These are phyloP conservation scores for Globisporangium echinulatum DNA, from an alignment of 352 stramenopile genomes.

Conservation along the genomic window DNA sequence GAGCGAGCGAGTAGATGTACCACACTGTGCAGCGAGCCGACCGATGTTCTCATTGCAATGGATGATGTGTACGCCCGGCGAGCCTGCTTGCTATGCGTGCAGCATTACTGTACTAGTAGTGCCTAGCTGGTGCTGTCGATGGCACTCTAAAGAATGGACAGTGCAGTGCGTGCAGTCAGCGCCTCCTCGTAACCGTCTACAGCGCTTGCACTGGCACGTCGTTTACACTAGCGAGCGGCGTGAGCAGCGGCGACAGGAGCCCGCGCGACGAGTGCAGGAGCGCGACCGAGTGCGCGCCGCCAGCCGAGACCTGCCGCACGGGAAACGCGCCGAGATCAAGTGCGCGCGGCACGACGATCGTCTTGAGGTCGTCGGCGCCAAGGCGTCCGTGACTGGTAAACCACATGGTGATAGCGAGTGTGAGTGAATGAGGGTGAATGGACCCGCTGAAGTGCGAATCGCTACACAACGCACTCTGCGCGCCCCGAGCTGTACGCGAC, in stretches of 20 bases:
- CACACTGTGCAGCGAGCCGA: too few relatives aligned
- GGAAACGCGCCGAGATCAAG: constrained; percentile 51
- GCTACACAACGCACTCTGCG: constrained; percentile 58
- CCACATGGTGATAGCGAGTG: constrained; percentile 16
- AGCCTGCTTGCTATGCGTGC: too few relatives aligned
- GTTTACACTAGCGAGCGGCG: constrained; percentile 23
- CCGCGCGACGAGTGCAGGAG: constrained; percentile 57
- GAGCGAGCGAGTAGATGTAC: too few relatives aligned
- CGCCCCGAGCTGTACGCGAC: constrained; percentile 76
- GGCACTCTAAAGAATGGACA: too few relatives aligned
- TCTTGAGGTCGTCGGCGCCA: constrained; percentile 50
- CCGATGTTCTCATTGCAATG: too few relatives aligned
- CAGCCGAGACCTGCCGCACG: constrained; percentile 63
- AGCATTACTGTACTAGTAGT: too few relatives aligned
- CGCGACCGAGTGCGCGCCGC: constrained; percentile 66
- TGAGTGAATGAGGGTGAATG: not conserved
- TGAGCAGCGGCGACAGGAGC: constrained; percentile 57
- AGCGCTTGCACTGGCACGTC: constrained; percentile 18
- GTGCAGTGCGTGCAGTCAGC: too few relatives aligned
- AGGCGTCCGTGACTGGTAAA: constrained; percentile 41
- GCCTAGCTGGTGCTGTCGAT: too few relatives aligned
- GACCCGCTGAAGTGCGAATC: too few relatives aligned
- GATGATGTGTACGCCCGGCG: too few relatives aligned
- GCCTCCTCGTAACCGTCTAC: not conserved
- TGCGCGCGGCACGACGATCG: constrained; percentile 35